phyloP scores from a whole-genome alignment of 768 basidiomycete species.

The Hericium erinaceus region DNA sequence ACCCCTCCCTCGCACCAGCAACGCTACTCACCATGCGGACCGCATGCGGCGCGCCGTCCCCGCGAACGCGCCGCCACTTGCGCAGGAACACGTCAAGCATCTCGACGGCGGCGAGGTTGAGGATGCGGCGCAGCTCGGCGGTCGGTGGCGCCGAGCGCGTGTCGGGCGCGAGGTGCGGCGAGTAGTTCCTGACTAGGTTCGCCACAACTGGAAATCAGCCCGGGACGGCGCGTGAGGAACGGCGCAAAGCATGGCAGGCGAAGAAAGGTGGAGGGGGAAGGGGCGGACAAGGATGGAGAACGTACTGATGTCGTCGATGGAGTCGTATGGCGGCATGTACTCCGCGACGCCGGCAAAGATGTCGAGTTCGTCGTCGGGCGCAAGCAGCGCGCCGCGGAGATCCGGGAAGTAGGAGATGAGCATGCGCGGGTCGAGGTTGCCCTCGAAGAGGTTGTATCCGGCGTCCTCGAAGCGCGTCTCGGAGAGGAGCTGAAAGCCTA shows the following conservation, averaged over 20 bases:
- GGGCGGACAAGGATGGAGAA: slow-evolving; percentile 18
- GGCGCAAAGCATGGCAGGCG: slow-evolving; percentile 16
- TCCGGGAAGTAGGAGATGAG: slow-evolving; percentile 74
- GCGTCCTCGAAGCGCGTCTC: slow-evolving; percentile 84
- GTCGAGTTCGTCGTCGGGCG: slow-evolving; percentile 45
- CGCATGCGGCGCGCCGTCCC: slow-evolving; percentile 21
- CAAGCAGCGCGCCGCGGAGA: slow-evolving; percentile 58
- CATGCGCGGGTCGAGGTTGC: slow-evolving; percentile 76
- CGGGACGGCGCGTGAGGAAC: slow-evolving; percentile 29
- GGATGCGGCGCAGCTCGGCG: slow-evolving; percentile 53
- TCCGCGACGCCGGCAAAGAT: slow-evolving; percentile 70
- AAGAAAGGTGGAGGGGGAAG: slow-evolving; percentile 13
- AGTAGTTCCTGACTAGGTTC: slow-evolving; percentile 89
- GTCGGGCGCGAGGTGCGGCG: slow-evolving; percentile 70
- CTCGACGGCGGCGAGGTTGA: slow-evolving; percentile 56
- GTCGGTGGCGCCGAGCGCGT: slow-evolving; percentile 63
- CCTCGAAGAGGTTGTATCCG: slow-evolving; percentile 65
- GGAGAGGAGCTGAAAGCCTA: slow-evolving; percentile 70
- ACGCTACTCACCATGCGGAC: slow-evolving; percentile 14
- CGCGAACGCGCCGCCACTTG: slow-evolving; percentile 44
- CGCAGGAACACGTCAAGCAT: slow-evolving; percentile 69
- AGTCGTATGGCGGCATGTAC: slow-evolving; percentile 57
- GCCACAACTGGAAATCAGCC: slow-evolving; percentile 74
- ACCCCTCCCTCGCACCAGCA: neutral
- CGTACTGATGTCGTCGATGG: slow-evolving; percentile 84